phyloP scores from a whole-genome alignment of 345 rosid genomes.

The Mallotus nudiflorus region DNA sequence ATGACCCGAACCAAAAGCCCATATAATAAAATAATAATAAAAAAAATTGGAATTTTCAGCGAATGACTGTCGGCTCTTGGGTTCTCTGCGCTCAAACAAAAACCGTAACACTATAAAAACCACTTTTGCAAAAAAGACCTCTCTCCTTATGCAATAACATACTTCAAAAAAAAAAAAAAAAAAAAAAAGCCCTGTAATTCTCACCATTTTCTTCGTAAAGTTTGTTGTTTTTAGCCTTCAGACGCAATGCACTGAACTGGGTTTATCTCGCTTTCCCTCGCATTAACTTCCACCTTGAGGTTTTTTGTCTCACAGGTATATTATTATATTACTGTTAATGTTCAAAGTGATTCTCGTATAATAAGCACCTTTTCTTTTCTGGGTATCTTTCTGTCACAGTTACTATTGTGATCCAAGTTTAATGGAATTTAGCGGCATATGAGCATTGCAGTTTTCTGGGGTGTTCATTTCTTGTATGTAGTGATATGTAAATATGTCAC shows the following conservation, averaged over 20 bases:
- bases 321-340: neutral
- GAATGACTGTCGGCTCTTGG: constrained; percentile 64
- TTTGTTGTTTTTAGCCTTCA: neutral
- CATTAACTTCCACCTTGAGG: constrained; percentile 13
- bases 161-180: too few relatives aligned
- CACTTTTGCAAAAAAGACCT: neutral
- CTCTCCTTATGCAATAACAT: neutral
- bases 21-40: neutral
- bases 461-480: neutral
- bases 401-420: neutral
- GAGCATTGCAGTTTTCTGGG: neutral
- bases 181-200: too few relatives aligned
- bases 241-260: constrained; percentile 37
- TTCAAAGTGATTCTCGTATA: too few relatives aligned
- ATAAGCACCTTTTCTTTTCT: neutral
- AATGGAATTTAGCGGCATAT: too few relatives aligned
- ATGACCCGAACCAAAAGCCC: neutral
- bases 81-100: constrained; percentile 23
- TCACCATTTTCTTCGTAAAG: neutral
- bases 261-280: constrained; percentile 14
- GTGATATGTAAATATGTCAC: too few relatives aligned
- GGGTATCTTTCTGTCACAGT: neutral
- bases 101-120: constrained; percentile 6
- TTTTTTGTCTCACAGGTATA: neutral
- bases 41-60: neutral